Percentiles rank a stretch among this genome's conserved stretches.
phyloP scores from a whole-genome alignment of 1,284 basidiomycete species.

The Moesziomyces sp. region DNA sequence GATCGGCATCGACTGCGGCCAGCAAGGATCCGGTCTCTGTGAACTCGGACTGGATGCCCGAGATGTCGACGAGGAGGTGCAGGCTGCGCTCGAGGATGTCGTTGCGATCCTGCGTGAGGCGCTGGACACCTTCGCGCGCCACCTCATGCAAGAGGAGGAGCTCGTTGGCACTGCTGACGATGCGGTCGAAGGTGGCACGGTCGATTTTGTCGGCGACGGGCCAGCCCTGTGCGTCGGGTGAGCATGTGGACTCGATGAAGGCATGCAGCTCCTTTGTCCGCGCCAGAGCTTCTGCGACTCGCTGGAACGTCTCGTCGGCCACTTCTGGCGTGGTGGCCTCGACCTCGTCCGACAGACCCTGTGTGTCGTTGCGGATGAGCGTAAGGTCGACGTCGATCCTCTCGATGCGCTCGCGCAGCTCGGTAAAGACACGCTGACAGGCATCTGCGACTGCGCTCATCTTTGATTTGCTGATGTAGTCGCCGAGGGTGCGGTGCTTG shows the following conservation, averaged over 20 bases:
- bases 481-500: constrained; percentile 54
- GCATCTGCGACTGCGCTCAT: constrained; percentile 58
- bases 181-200: constrained; percentile 29
- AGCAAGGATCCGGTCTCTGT: constrained; percentile 55
- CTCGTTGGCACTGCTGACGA: constrained; percentile 49
- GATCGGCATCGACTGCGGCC: constrained; percentile 54
- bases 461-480: constrained; percentile 56
- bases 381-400: constrained; percentile 34
- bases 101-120: constrained; percentile 62
- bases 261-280: constrained; percentile 33
- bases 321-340: constrained; percentile 49
- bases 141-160: constrained; percentile 56
- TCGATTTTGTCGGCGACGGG: constrained; percentile 57
- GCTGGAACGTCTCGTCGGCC: constrained; percentile 52
- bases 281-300: constrained; percentile 39
- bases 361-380: constrained; percentile 50
- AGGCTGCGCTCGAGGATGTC: constrained; percentile 61
- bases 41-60: constrained; percentile 65
- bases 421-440: constrained; percentile 45
- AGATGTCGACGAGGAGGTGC: constrained; percentile 63
- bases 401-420: constrained; percentile 46
- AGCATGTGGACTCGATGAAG: constrained; percentile 48
- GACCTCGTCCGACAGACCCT: constrained; percentile 50
- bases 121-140: constrained; percentile 48
- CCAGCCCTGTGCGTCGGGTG: constrained; percentile 58